These are phyloP conservation scores for Quercus tomentella DNA, from an alignment of 331 rosid species.

Conservation along the genomic window DNA sequence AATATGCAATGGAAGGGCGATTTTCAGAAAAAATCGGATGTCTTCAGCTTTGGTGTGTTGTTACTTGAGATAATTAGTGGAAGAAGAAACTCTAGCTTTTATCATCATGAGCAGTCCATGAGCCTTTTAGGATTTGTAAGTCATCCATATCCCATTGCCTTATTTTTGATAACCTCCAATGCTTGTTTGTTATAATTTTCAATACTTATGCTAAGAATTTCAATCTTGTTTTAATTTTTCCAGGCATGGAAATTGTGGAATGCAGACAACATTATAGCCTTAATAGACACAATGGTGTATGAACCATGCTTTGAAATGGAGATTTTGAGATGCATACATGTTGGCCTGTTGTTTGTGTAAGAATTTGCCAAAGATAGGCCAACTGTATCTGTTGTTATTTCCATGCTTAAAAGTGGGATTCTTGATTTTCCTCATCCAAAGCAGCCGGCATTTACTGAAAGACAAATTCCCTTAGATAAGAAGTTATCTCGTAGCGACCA, in stretches of 20 bases:
- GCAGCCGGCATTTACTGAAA: slow-evolving; percentile 19
- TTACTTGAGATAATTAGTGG: slow-evolving; percentile 49
- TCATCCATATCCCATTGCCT: background rate
- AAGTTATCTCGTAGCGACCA: background rate
- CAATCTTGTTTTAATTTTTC: background rate
- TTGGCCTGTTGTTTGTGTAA: slow-evolving; percentile 35
- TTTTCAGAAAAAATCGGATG: slow-evolving; percentile 57
- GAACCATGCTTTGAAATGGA: background rate
- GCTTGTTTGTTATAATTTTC: background rate
- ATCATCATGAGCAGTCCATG: slow-evolving; percentile 6
- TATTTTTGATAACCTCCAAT: background rate
- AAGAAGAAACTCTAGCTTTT: slow-evolving; percentile 24
- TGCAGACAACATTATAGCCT: slow-evolving; percentile 5
- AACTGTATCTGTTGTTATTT: background rate
- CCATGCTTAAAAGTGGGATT: slow-evolving; percentile 41
- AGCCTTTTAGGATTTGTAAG: slow-evolving; percentile 43
- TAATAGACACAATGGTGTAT: slow-evolving; percentile 8
- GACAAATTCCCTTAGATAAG: background rate
- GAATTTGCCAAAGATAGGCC: slow-evolving; percentile 25
- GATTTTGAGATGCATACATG: slow-evolving; percentile 25
- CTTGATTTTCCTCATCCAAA: slow-evolving; percentile 17
- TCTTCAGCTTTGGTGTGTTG: slow-evolving; percentile 60
- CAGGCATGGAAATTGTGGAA: slow-evolving; percentile 37
- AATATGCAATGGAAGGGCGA: slow-evolving; percentile 58
- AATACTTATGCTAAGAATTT: background rate